A percentile compares a stretch with the other conserved stretches of the same genome.
These are phyloP conservation scores for Metarhizium sp. DNA, from an alignment of 2,329 filamentous ascomycete species.

Conservation along the genomic window DNA sequence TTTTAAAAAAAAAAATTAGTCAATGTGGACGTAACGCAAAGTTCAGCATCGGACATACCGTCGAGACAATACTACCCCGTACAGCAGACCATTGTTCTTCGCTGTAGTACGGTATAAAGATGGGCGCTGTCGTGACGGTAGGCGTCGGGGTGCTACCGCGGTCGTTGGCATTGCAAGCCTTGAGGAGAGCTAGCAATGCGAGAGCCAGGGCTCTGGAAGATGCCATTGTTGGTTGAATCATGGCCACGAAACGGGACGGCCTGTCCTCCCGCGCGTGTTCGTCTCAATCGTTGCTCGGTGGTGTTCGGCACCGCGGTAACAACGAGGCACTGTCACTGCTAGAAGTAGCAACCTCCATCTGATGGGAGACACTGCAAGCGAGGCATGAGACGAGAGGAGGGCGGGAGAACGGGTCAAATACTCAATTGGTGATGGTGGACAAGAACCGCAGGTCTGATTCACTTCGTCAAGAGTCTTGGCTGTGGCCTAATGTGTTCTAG, in stretches of 20 bases:
- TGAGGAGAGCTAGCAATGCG: slow-evolving; percentile 10
- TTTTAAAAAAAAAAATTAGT: not conserved
- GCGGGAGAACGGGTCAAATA: not conserved
- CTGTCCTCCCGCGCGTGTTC: not conserved
- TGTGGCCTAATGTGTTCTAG: slow-evolving; percentile 3
- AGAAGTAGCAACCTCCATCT: not conserved
- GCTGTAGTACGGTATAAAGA: slow-evolving; percentile 35
- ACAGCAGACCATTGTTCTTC: slow-evolving; percentile 32
- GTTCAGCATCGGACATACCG: slow-evolving; percentile 20
- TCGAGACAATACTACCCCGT: slow-evolving; percentile 35
- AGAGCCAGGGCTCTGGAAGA: slow-evolving; percentile 6
- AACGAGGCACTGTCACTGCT: not conserved
- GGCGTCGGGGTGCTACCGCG: slow-evolving; percentile 9
- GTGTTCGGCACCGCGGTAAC: not conserved
- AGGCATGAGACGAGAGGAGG: not conserved
- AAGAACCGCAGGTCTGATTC: slow-evolving; percentile 1
- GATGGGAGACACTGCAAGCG: not conserved
- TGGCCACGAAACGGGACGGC: not conserved
- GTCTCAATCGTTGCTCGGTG: not conserved
- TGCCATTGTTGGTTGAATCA: not conserved
- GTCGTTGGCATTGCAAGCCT: slow-evolving; percentile 6
- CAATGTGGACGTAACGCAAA: not conserved
- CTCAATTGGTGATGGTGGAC: not conserved
- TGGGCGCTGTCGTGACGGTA: slow-evolving; percentile 30
- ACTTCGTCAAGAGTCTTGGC: slow-evolving; percentile 4